These are phyloP conservation scores for Monsonia emarginata DNA, from an alignment of 441 rosid species.

Conservation along the genomic window DNA sequence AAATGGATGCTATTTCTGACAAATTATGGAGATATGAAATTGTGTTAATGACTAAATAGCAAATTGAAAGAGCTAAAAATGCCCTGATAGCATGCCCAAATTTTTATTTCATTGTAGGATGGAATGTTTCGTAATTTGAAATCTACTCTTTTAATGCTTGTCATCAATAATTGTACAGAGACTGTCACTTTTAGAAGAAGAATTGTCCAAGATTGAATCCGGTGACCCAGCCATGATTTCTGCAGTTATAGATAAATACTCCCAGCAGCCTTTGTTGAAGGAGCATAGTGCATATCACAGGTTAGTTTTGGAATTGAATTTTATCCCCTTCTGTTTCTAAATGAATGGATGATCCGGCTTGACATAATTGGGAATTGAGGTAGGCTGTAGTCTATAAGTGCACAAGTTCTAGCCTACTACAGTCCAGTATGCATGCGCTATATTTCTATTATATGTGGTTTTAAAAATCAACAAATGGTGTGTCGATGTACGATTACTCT, in stretches of 20 bases:
- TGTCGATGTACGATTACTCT: background rate
- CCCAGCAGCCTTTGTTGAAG: slow-evolving; percentile 49
- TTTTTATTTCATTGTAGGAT: background rate
- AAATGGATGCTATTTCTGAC: too few species aligned
- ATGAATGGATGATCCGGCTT: background rate
- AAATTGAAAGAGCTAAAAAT: background rate
- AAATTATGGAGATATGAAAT: too few species aligned
- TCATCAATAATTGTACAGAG: slow-evolving; percentile 35
- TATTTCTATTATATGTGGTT: background rate
- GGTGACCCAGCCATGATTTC: slow-evolving; percentile 42
- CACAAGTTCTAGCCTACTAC: background rate
- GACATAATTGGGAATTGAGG: background rate
- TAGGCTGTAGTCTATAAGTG: background rate
- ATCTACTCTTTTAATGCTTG: slow-evolving; percentile 7
- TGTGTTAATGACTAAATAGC: too few species aligned
- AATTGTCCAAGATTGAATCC: slow-evolving; percentile 37
- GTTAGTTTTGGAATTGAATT: slow-evolving; percentile 27
- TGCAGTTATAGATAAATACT: slow-evolving; percentile 43
- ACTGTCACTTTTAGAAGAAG: slow-evolving; percentile 51
- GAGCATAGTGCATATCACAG: slow-evolving; percentile 49
- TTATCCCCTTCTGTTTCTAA: background rate
- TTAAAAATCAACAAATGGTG: background rate
- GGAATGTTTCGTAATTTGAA: background rate
- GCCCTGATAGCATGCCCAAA: background rate
- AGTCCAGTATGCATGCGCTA: background rate